A percentile compares a stretch with the other conserved stretches of the same genome.
These are phyloP conservation scores for Lagenidium giganteum DNA, from an alignment of 352 stramenopile species.

Conservation along the genomic window DNA sequence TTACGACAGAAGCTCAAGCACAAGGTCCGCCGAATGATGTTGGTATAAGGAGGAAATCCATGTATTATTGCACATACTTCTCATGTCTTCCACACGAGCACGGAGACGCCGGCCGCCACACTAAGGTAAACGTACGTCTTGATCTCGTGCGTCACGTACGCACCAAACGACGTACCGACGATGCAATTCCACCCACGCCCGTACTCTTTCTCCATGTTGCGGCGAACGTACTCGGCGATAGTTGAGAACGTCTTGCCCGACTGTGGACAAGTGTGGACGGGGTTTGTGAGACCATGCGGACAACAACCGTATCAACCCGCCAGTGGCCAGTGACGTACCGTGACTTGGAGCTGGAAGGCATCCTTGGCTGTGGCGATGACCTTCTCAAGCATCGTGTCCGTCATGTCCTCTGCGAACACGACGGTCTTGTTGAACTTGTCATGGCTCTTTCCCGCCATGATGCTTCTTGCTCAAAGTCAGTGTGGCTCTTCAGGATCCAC, in stretches of 20 bases:
- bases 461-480: too few relatives aligned
- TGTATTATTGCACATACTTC: neutral
- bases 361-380: conserved; percentile 86
- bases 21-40: conserved; percentile 43
- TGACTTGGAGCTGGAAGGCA: conserved; percentile 89
- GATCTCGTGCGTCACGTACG: conserved; percentile 94
- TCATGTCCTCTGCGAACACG: conserved; percentile 94
- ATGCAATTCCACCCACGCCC: conserved; percentile 92
- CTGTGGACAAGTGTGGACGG: conserved; percentile 17
- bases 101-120: conserved; percentile 86
- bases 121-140: conserved; percentile 96
- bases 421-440: conserved; percentile 90
- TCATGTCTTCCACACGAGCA: conserved; percentile 90
- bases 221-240: conserved; percentile 88
- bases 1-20: conserved; percentile 31
- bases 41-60: conserved; percentile 27
- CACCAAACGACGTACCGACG: conserved; percentile 88
- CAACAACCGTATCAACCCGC: neutral
- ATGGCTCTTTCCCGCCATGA: conserved; percentile 43
- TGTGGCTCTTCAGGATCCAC: too few relatives aligned
- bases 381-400: conserved; percentile 91
- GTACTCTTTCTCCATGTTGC: conserved; percentile 92
- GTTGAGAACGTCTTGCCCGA: conserved; percentile 90
- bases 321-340: conserved; percentile 26
- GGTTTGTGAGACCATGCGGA: neutral